Evolutionary conservation across 768 basidiomycete species (phyloP), one percentile per base, ranked within the genome.

Genomic region (Hygrocybe punicea): DNA sequence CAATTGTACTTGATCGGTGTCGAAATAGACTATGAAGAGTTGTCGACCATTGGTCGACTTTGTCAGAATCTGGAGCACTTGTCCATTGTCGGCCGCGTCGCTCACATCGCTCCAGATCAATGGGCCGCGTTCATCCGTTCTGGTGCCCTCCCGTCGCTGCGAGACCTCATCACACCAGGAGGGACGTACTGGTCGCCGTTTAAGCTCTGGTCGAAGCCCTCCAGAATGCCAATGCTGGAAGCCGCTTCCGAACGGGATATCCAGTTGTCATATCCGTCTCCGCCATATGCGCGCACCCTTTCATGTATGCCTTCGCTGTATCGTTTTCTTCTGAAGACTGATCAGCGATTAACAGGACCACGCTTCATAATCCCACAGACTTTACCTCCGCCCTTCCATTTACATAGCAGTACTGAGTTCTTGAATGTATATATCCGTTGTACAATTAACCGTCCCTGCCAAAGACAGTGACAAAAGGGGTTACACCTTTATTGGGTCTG

Each of bases 1-100:
- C 68, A 67, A 17, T 66, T 84, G n/a, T 70, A 71, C 47, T 62
- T 83, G 17, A 67, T 67, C 10, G 80, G 80, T 6, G 65, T 78
- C 14, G 69, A 73, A 24, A 65, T 78, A 47, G 76, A 79, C 51
- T 53, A 57, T 10, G 76, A 69, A 10, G 67, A 66, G 4, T 63
- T 83, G 33, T 54, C 55, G 19, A 57, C 63, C 33, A 68, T 84
- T 1, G 61, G 65, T 11, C 62, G 63, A 40, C 61, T 64, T 44
- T 83, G 74, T 55, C 63, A 55, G 14, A 68, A 69, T 35, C 58
- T 84, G 58, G 72, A 76, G 62, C 69, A 74, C 34, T 63, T 84
- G 40, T 66, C 65, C 13, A 65, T 83, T 13, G 61, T 61, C 5
- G 80, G 81, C 9, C 73, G 81, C 23, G 67, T 60, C 36, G 66